A percentile compares a stretch with the other conserved stretches of the same genome.
These are phyloP conservation scores for Poteriospumella lacustris DNA, from an alignment of 108 stramenopile genomes.

Conservation along the genomic window DNA sequence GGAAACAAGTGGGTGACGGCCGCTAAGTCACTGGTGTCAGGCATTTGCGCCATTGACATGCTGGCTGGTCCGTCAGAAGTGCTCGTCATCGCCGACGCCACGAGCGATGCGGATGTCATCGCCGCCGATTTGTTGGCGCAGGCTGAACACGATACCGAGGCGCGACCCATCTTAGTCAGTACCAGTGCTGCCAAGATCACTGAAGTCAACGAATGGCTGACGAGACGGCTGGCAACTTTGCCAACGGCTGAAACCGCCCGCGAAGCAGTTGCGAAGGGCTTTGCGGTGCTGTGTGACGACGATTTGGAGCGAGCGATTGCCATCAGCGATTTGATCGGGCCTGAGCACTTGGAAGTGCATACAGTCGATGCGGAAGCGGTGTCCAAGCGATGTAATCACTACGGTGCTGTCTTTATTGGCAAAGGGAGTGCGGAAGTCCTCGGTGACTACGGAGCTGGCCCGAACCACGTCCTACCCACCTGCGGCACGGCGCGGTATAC, in stretches of 20 bases:
- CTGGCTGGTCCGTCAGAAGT: conserved; percentile 96
- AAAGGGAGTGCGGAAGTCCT: conserved; percentile 87
- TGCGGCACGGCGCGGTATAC: conserved; percentile 94
- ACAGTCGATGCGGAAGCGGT: conserved; percentile 69
- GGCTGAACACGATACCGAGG: conserved; percentile 96
- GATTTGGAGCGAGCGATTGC: conserved; percentile 76
- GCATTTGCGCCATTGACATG: conserved; percentile 96
- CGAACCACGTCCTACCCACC: conserved; percentile 97
- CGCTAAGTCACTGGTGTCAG: conserved; percentile 85
- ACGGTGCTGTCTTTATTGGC: conserved; percentile 94
- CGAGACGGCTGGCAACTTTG: conserved; percentile 39
- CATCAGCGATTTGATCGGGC: conserved; percentile 79
- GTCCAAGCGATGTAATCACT: conserved; percentile 68
- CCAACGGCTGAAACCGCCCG: conserved; percentile 53
- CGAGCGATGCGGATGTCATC: conserved; percentile 78
- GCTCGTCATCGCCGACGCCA: conserved; percentile 86
- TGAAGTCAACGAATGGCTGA: conserved; percentile 60
- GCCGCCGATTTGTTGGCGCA: conserved; percentile 97
- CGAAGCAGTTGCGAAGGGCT: conserved; percentile 56
- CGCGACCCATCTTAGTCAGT: conserved; percentile 79
- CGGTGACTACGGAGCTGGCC: conserved; percentile 98
- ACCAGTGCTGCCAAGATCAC: conserved; percentile 59
- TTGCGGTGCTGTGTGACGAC: conserved; percentile 68
- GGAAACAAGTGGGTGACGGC: conserved; percentile 99
- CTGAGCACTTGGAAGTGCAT: conserved; percentile 96